A percentile compares a stretch with the other conserved stretches of the same genome.
Evolutionary conservation across 129 eudicot species (phyloP).

Genomic region (Arctium lappa): DNA sequence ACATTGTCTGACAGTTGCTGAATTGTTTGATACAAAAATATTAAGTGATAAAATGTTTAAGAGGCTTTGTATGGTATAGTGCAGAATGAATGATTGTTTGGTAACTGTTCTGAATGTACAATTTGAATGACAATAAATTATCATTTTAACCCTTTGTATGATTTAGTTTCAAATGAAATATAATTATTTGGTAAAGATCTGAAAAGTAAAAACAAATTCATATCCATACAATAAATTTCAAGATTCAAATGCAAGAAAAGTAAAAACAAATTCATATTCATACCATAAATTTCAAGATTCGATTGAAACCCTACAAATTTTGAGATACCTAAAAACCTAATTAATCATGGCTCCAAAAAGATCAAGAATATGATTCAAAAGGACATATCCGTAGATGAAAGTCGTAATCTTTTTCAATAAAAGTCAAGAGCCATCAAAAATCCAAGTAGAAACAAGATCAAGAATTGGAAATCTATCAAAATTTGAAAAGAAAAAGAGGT

Average conservation of each 20-base stretch:
- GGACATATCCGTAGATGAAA: neutral
- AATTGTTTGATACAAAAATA: too few species aligned
- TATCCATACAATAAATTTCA: too few species aligned
- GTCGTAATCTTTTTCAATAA: conserved; percentile 1
- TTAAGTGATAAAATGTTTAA: too few species aligned
- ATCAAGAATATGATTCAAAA: neutral
- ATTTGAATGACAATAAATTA: too few species aligned
- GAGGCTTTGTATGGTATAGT: too few species aligned
- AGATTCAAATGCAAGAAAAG: neutral
- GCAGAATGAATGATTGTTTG: too few species aligned
- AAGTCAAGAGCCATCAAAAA: neutral
- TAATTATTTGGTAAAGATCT: too few species aligned
- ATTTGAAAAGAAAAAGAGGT: conserved; percentile 1
- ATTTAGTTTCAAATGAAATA: too few species aligned
- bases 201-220: too few species aligned
- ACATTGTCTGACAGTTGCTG: too few species aligned
- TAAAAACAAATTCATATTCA: neutral
- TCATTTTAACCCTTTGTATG: too few species aligned
- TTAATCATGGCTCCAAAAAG: neutral
- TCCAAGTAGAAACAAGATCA: conserved; percentile 7
- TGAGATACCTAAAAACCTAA: neutral
- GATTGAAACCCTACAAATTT: conserved; percentile 3
- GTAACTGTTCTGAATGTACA: too few species aligned
- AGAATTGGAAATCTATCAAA: neutral
- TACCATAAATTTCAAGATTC: neutral